A percentile compares a stretch with the other conserved stretches of the same genome.
Conservation (phyloP, 83 land plant genomes). For the Picea abies region DNA sequence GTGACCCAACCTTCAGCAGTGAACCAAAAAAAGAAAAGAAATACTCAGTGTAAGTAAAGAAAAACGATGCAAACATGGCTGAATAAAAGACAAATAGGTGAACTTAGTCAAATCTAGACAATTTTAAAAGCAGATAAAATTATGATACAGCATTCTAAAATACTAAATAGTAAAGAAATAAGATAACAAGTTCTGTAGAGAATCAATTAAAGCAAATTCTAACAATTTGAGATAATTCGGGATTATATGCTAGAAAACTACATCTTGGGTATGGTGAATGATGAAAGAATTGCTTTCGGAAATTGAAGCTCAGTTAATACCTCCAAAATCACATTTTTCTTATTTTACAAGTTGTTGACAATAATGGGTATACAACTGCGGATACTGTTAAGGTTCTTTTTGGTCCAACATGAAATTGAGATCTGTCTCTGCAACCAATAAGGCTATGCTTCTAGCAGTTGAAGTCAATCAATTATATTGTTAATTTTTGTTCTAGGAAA, state of each 20-base stretch:
- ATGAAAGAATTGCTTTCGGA: not conserved
- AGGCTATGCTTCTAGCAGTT: not conserved
- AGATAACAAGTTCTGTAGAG: not conserved
- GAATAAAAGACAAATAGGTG: not conserved
- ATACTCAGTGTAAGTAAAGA: not conserved
- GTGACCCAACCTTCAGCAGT: slow-evolving; percentile 58
- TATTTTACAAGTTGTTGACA: not conserved
- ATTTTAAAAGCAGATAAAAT: not conserved
- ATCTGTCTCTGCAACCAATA: not conserved
- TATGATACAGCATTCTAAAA: not conserved
- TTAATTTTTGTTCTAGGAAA: not conserved
- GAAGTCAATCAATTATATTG: not conserved
- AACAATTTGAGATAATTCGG: not conserved
- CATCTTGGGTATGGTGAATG: not conserved
- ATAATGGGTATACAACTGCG: not conserved
- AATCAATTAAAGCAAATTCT: not conserved
- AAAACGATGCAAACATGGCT: not conserved
- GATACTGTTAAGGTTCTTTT: not conserved
- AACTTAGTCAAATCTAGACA: not conserved
- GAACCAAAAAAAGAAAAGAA: slow-evolving; percentile 2
- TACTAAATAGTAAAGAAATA: not conserved
- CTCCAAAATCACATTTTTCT: not conserved
- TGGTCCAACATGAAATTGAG: not conserved
- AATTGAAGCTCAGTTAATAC: not conserved
- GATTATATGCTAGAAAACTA: not conserved